phyloP scores from a whole-genome alignment of 73 alveolate species.

The Diophrys appendiculata region DNA sequence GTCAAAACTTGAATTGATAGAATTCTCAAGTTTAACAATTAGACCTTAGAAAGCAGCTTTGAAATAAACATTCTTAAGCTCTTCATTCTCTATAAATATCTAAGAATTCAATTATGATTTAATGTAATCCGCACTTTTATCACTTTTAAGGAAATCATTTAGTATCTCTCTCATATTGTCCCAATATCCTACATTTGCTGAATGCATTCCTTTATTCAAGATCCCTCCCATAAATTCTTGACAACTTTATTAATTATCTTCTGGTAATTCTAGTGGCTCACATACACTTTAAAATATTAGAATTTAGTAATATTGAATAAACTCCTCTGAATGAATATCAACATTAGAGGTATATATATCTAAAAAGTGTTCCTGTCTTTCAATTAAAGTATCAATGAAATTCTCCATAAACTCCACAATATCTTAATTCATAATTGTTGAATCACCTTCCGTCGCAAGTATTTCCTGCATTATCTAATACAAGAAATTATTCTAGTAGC shows the following conservation, averaged over 20 bases:
- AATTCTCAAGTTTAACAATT: slow-evolving; percentile 21
- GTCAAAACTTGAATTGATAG: slow-evolving; percentile 26
- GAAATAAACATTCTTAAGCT: slow-evolving; percentile 33
- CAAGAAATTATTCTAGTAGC: slow-evolving; percentile 34
- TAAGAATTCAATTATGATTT: slow-evolving; percentile 13
- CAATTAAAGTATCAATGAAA: slow-evolving; percentile 15
- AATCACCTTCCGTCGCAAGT: slow-evolving; percentile 41
- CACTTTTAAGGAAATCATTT: slow-evolving; percentile 26
- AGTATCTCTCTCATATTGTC: slow-evolving; percentile 43
- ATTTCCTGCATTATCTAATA: slow-evolving; percentile 45
- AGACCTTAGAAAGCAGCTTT: slow-evolving; percentile 18
- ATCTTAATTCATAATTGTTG: slow-evolving; percentile 26
- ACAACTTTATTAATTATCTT: slow-evolving; percentile 3
- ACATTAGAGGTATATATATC: slow-evolving; percentile 22
- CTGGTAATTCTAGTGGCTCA: background rate
- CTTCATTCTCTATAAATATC: slow-evolving; percentile 24
- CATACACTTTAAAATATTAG: slow-evolving; percentile 14
- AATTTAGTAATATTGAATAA: slow-evolving; percentile 25
- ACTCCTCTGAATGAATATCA: slow-evolving; percentile 23
- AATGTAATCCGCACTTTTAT: slow-evolving; percentile 6
- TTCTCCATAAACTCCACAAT: slow-evolving; percentile 13
- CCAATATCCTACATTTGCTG: slow-evolving; percentile 57
- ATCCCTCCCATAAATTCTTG: slow-evolving; percentile 37
- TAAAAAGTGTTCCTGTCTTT: slow-evolving; percentile 43
- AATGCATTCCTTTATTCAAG: slow-evolving; percentile 39